These are phyloP conservation scores for Amborella trichopoda DNA, from an alignment of 164 flowering plant genomes.

Conservation along the genomic window DNA sequence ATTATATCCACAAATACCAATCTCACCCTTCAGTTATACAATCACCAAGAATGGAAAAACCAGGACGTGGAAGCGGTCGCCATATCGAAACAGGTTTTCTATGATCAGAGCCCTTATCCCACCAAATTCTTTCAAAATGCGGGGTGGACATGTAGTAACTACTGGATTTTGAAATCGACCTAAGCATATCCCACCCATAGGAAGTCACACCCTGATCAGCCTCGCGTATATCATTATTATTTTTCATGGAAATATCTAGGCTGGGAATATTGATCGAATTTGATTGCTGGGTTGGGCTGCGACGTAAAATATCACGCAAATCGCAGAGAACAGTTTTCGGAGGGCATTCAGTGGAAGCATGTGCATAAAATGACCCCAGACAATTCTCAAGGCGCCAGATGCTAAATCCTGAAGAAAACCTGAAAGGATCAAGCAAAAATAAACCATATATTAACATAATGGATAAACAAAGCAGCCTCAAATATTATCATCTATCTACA, in stretches of 20 bases:
- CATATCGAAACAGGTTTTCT: conserved; percentile 89
- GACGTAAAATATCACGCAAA: conserved; percentile 49
- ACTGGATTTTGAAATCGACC: conserved; percentile 63
- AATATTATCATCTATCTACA: too few relatives aligned
- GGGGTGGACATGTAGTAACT: conserved; percentile 67
- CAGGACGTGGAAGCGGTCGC: conserved; percentile 81
- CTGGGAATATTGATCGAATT: conserved; percentile 21
- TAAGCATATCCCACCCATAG: conserved; percentile 76
- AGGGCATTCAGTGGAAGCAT: conserved; percentile 44
- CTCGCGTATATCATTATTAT: conserved; percentile 19
- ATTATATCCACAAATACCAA: not conserved
- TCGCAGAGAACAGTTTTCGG: conserved; percentile 37
- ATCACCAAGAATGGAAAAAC: conserved; percentile 81
- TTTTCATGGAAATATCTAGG: conserved; percentile 16
- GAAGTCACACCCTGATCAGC: conserved; percentile 28
- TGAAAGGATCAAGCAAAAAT: not conserved
- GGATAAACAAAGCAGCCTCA: too few relatives aligned
- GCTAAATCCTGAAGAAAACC: conserved; percentile 59
- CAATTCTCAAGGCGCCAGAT: conserved; percentile 92
- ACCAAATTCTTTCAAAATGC: conserved; percentile 94
- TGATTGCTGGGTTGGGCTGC: conserved; percentile 30
- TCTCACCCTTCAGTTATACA: conserved; percentile 94
- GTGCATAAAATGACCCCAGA: conserved; percentile 77
- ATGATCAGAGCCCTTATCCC: conserved; percentile 86
- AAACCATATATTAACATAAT: too few relatives aligned